Conservation (phyloP, 805 yeast genomes). For the Isabelozyma rhagii region DNA sequence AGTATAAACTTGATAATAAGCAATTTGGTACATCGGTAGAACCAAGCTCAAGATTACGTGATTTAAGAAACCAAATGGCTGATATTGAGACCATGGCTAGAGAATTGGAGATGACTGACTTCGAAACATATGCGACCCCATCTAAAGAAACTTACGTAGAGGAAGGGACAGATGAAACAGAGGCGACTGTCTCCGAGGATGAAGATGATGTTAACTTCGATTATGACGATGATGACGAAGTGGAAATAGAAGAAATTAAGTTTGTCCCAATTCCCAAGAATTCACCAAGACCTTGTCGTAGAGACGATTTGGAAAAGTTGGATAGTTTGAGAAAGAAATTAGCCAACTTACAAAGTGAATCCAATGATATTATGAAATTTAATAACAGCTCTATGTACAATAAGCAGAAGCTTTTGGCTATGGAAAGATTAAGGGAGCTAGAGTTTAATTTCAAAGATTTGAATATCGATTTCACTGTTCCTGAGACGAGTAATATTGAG, state of each 20-base stretch:
- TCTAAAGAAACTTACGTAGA: slow-evolving; percentile 10
- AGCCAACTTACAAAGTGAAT: slow-evolving; percentile 64
- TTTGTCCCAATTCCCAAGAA: slow-evolving; percentile 20
- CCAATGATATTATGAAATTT: slow-evolving; percentile 71
- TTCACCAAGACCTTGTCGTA: slow-evolving; percentile 38
- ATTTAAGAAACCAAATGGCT: slow-evolving; percentile 80
- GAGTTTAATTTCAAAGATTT: slow-evolving; percentile 66
- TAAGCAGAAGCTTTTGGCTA: slow-evolving; percentile 60
- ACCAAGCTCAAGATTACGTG: slow-evolving; percentile 73
- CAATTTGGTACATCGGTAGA: slow-evolving; percentile 57
- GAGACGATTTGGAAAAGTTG: slow-evolving; percentile 55
- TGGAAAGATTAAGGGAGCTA: slow-evolving; percentile 68
- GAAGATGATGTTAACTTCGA: slow-evolving; percentile 4
- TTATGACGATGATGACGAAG: slow-evolving; percentile 16
- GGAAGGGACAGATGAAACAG: slow-evolving; percentile 7
- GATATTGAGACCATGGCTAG: slow-evolving; percentile 80
- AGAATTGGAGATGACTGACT: slow-evolving; percentile 81
- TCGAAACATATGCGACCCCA: slow-evolving; percentile 39
- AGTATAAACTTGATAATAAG: slow-evolving; percentile 43
- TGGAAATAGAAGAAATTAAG: slow-evolving; percentile 11
- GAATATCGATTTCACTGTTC: slow-evolving; percentile 37
- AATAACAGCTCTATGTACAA: slow-evolving; percentile 59
- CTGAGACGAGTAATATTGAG: slow-evolving; percentile 3
- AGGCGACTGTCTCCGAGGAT: background rate
- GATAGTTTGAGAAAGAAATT: slow-evolving; percentile 54